Conservation (phyloP, 495 filamentous ascomycete genomes). For the Neurospora sp. region DNA sequence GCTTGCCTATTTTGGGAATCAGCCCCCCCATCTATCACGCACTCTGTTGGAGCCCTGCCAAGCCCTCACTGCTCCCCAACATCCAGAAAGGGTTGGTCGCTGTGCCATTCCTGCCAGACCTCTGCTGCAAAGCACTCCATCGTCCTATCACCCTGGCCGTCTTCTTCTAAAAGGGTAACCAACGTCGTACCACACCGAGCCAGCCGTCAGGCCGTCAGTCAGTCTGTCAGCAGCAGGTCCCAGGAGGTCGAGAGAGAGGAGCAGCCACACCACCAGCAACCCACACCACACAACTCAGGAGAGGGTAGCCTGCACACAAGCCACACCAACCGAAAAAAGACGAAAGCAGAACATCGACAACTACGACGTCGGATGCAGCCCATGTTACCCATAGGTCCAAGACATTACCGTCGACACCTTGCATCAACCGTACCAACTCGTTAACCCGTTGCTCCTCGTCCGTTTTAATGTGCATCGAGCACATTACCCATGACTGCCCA, state of each 20-base stretch:
- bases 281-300: background rate
- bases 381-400: background rate
- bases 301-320: background rate
- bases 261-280: background rate
- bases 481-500: slow-evolving; percentile 37
- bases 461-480: slow-evolving; percentile 42
- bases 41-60: background rate
- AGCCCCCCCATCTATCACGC: background rate
- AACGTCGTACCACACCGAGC: background rate
- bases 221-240: background rate
- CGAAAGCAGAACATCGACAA: background rate
- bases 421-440: background rate
- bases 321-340: background rate
- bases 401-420: slow-evolving; percentile 10
- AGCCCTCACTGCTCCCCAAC: background rate
- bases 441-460: background rate
- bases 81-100: background rate
- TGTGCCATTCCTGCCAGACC: background rate
- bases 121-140: background rate
- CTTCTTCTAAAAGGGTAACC: background rate
- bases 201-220: background rate
- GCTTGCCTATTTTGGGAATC: background rate
- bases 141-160: background rate
- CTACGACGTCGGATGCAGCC: background rate
- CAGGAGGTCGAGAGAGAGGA: background rate